phyloP scores from a whole-genome alignment of 2,329 filamentous ascomycete species.

The Ophioceras dolichostomum region DNA sequence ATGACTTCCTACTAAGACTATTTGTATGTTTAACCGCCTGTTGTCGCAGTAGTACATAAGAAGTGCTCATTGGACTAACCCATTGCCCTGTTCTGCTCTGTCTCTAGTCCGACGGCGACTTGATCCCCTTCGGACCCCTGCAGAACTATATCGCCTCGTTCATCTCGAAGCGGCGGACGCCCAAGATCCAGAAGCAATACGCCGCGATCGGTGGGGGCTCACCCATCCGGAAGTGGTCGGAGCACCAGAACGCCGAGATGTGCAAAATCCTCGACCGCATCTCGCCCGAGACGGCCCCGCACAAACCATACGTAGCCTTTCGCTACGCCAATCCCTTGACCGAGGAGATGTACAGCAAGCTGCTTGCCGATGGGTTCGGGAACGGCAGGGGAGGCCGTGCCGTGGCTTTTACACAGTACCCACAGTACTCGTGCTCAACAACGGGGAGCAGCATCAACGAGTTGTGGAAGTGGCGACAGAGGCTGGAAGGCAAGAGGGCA shows the following conservation, averaged over 20 bases:
- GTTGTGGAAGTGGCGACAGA: slow-evolving; percentile 90
- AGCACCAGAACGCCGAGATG: slow-evolving; percentile 88
- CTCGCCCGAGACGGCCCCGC: slow-evolving; percentile 85
- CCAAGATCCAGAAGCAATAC: slow-evolving; percentile 96
- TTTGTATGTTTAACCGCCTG: slow-evolving; percentile 52
- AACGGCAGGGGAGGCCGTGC: slow-evolving; percentile 82
- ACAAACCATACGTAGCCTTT: slow-evolving; percentile 96
- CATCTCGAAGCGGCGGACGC: slow-evolving; percentile 75
- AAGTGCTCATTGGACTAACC: too few species aligned
- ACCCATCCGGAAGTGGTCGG: slow-evolving; percentile 95
- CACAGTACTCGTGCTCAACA: slow-evolving; percentile 95
- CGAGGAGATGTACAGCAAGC: slow-evolving; percentile 76
- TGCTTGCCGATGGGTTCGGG: slow-evolving; percentile 84
- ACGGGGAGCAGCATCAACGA: slow-evolving; percentile 95
- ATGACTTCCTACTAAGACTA: slow-evolving; percentile 76
- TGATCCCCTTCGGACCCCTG: slow-evolving; percentile 88
- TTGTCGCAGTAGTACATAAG: slow-evolving; percentile 1
- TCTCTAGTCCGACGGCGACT: slow-evolving; percentile 69
- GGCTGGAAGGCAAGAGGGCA: slow-evolving; percentile 66
- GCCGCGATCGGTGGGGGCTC: slow-evolving; percentile 93
- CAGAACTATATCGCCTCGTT: slow-evolving; percentile 85
- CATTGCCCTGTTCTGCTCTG: not conserved
- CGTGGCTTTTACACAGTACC: slow-evolving; percentile 96
- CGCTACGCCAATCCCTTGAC: slow-evolving; percentile 89
- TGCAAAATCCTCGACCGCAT: slow-evolving; percentile 91